These are phyloP conservation scores for Ampelomyces quisqualis DNA, from an alignment of 2,329 filamentous ascomycete species.

Conservation along the genomic window DNA sequence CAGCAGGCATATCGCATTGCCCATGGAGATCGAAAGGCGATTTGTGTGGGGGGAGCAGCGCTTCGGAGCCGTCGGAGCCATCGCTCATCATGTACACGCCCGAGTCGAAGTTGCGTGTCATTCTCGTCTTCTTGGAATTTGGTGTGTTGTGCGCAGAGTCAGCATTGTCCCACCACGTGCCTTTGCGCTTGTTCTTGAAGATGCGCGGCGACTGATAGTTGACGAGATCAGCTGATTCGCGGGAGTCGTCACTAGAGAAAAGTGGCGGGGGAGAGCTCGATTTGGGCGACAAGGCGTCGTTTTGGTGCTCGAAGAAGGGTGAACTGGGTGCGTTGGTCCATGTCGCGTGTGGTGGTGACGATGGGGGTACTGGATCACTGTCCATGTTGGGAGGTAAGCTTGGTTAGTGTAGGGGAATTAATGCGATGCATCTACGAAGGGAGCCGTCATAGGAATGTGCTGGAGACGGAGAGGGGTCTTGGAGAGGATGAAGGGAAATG, in stretches of 20 bases:
- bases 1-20: conserved; percentile 4
- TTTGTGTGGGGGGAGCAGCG: conserved; percentile 14
- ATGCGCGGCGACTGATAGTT: conserved; percentile 38
- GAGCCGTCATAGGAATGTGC: no score
- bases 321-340: conserved; percentile 23
- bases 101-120: conserved; percentile 35
- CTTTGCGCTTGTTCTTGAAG: conserved; percentile 36
- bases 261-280: conserved; percentile 37
- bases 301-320: conserved; percentile 25
- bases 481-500: no score
- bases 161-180: conserved; percentile 34
- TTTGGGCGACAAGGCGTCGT: conserved; percentile 25
- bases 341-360: conserved; percentile 28
- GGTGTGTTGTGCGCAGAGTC: conserved; percentile 16
- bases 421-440: no score
- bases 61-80: conserved; percentile 19
- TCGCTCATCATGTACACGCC: conserved; percentile 39
- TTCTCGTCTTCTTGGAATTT: conserved; percentile 29
- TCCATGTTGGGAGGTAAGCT: conserved; percentile 23
- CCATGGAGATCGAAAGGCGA: conserved; percentile 14
- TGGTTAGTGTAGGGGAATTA: no score
- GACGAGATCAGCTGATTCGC: conserved; percentile 29
- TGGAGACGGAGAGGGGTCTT: no score
- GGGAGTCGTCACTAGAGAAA: conserved; percentile 39
- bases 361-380: conserved; percentile 20